Evolutionary conservation across 2,329 filamentous ascomycete genomes (phyloP), one percentile per base, ranked within the genome.

Genomic region (Lanzia echinophila): DNA sequence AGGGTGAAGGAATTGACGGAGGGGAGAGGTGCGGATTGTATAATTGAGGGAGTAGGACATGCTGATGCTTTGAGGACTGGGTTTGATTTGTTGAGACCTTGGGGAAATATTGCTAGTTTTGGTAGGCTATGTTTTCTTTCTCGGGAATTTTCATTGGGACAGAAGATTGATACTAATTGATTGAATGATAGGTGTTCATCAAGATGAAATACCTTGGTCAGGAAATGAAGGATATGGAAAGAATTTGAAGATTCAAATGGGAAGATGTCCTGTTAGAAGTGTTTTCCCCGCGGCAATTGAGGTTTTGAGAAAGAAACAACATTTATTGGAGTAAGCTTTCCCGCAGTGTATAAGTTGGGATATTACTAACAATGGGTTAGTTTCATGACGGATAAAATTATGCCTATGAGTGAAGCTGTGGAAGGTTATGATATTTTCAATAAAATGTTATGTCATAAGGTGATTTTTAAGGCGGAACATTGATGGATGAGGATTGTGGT

Each of bases 11-110:
- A 88, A 61, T 79, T 85, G 46, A 94, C 89, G 0, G 77, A 86
- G 15, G 90, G 90, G 7, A 78, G 91, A 38, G 91, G 91, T 6
- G 90, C 90, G 13, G 91, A 96, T 71, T 83, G 88, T 17, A 83
- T 94, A 2, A 83, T 96, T 61, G 87, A 91, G 69, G 85, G 88
- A 6, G 87, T 90, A 24, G 87, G 87, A 0, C 71, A 85, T 56
- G 83, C 81, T 51, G 79, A 83, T 36, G 87, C 87, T 2, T 69
- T 90, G 65, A 79, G 77, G 63, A 87, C 83, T 34, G 86, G 81
- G 0, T 90, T 84, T 68, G 85, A 90, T 32, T 68, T 90, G 17
- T 68, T 90, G 54, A 77, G 87, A 50, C 85, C 86, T 1, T 90
- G 83, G 73, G 87, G 87, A 5, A 79, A 78, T 39, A 87, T 90